phyloP scores from a whole-genome alignment of 768 basidiomycete species.

The Boletales sp. region DNA sequence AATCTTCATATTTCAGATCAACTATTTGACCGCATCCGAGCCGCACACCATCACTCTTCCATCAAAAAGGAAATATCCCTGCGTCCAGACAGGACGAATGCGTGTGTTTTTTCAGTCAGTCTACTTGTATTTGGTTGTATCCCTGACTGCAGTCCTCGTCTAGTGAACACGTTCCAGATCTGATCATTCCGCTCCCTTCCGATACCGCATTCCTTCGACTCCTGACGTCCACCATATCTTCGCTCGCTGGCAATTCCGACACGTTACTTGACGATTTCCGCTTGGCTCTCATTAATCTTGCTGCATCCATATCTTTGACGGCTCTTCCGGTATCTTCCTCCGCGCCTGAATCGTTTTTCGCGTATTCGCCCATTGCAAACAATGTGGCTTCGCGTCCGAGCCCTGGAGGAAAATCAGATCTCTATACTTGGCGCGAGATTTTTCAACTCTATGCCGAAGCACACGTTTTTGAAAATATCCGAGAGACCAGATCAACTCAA shows the following conservation, averaged over 20 bases:
- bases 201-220: slow-evolving; percentile 80
- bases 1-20: slow-evolving; percentile 14
- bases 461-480: slow-evolving; percentile 76
- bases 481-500: slow-evolving; percentile 46
- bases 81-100: not conserved
- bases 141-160: not conserved
- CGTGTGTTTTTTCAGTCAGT: slow-evolving; percentile 5
- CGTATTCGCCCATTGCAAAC: slow-evolving; percentile 25
- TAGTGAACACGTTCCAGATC: slow-evolving; percentile 36
- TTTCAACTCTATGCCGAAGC: slow-evolving; percentile 84
- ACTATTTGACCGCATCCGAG: slow-evolving; percentile 3
- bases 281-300: slow-evolving; percentile 45
- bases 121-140: not conserved
- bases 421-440: slow-evolving; percentile 88
- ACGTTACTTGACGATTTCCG: slow-evolving; percentile 50
- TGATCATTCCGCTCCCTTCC: slow-evolving; percentile 76
- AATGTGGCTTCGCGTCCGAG: slow-evolving; percentile 39
- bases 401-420: slow-evolving; percentile 43
- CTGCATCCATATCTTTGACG: slow-evolving; percentile 32
- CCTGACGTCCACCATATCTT: slow-evolving; percentile 56
- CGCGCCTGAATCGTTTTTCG: slow-evolving; percentile 28
- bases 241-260: slow-evolving; percentile 50
- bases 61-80: no score
- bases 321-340: slow-evolving; percentile 33
- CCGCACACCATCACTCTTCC: slow-evolving; percentile 2